Evolutionary conservation across 139 green algal species (phyloP).

Genomic region (Marvania coccoides): DNA sequence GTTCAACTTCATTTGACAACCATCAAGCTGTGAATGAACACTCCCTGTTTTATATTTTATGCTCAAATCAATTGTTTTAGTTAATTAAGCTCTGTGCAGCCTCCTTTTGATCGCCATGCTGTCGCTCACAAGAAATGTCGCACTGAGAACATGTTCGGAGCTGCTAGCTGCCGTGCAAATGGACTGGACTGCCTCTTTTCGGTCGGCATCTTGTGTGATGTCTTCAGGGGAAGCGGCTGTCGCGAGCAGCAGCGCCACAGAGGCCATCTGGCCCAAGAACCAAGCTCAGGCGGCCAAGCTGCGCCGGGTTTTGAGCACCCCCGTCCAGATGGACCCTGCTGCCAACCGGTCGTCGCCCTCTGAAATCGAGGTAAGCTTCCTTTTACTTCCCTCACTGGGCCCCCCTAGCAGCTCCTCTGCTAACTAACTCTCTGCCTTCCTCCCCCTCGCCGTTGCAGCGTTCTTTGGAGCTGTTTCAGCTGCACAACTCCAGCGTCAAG

Average conservation of each 20-base stretch:
- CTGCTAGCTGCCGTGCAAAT: not conserved
- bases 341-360: not conserved
- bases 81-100: no score
- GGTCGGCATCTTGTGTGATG: not conserved
- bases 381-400: not conserved
- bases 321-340: not conserved
- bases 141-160: not conserved
- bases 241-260: not conserved
- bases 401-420: no score
- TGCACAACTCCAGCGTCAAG: slow-evolving; percentile 23
- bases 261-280: no score
- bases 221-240: not conserved
- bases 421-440: no score
- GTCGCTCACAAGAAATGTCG: no score
- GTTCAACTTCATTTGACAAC: no score
- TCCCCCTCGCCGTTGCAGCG: no score
- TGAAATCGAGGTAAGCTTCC: not conserved
- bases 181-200: not conserved
- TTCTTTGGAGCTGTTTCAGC: slow-evolving; percentile 11
- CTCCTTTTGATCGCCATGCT: no score
- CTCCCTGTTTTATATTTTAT: no score
- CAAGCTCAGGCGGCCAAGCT: not conserved
- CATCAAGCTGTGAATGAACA: no score
- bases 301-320: not conserved
- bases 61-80: no score